Evolutionary conservation across 257 asterid species (phyloP).

Genomic region (Solanum chaucha): DNA sequence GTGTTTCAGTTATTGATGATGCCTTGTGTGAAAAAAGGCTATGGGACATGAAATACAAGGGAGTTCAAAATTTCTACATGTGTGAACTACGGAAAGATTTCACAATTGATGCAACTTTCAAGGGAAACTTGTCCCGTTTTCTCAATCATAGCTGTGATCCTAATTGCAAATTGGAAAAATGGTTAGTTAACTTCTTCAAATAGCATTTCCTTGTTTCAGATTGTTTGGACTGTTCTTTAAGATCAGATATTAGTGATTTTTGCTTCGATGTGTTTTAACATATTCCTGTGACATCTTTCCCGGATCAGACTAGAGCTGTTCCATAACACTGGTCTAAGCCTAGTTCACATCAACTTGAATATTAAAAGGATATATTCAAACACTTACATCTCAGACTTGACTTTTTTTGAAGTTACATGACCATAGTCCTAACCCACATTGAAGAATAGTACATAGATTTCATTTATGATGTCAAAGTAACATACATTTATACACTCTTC

Average conservation of each 20-base stretch:
- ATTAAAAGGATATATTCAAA: neutral
- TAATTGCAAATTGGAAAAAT: constrained; percentile 84
- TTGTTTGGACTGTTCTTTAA: neutral
- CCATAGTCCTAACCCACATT: neutral
- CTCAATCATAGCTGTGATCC: constrained; percentile 94
- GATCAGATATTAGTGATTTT: neutral
- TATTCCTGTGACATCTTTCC: neutral
- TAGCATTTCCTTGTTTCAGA: neutral
- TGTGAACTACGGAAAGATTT: constrained; percentile 86
- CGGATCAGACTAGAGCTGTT: neutral
- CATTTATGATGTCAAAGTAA: neutral
- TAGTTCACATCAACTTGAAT: neutral
- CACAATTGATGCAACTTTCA: constrained; percentile 87
- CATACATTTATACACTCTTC: neutral
- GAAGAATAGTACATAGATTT: neutral
- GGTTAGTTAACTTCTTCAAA: constrained; percentile 39
- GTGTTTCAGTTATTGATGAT: constrained; percentile 72
- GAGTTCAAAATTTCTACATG: constrained; percentile 77
- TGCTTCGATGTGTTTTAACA: neutral
- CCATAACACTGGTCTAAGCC: neutral
- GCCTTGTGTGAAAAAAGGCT: constrained; percentile 81
- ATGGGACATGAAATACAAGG: constrained; percentile 83
- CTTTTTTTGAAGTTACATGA: neutral
- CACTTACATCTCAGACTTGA: neutral
- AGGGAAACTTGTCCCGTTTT: constrained; percentile 86